Base-by-base conservation (phyloP, 1,284 basidiomycete genomes). In the Ustanciosporium gigantosporum region DNA sequence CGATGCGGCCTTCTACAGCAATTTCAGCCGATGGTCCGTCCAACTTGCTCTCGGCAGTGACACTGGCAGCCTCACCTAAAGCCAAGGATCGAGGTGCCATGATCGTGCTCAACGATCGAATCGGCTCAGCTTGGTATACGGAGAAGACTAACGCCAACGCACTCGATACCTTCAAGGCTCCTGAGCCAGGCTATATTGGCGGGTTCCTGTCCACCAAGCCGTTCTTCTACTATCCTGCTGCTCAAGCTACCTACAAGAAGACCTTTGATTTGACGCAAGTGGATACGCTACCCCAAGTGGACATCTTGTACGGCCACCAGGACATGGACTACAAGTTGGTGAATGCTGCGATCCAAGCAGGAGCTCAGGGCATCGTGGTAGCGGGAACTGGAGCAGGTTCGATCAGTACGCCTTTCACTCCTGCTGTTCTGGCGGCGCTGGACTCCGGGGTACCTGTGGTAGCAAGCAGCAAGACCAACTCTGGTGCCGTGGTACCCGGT, bases 1-100 rank as follows among this genome's bases (percentile, higher is more conserved):
- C 77, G 1, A 79, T 79, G 78, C 52, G 78, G n/a, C 78, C 76
- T 3, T 45, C 68, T 1, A 73, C 76, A 1, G 69, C 73, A 29
- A 62, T 73, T 29, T 73, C 69, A 7, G 59, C 68, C 23, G 69
- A 75, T 41, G 75, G 76, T 7, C 74, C 73, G 5, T 67, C 64
- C 17, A 79, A 77, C 52, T 46, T 79, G n/a, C 52, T 73, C 20
- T 58, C 73, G 34, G 74, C 75, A 5, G 67, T 77, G 11, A 59
- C 61, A 1, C 55, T 70, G 11, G 74, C 69, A 11, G 57, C 53
- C 8, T 43, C 45, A 8, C 65, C 72, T 8, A 40, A 45, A 6
- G 60, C 74, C 2, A 19, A 47, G 17, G 53, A 64, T 15, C 67
- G 76, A 7, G 76, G 76, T 11, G 65, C 68, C 2, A 45, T 77